These are phyloP conservation scores for Atkinsonella hypoxylon DNA, from an alignment of 2,329 filamentous ascomycete species.

Conservation along the genomic window DNA sequence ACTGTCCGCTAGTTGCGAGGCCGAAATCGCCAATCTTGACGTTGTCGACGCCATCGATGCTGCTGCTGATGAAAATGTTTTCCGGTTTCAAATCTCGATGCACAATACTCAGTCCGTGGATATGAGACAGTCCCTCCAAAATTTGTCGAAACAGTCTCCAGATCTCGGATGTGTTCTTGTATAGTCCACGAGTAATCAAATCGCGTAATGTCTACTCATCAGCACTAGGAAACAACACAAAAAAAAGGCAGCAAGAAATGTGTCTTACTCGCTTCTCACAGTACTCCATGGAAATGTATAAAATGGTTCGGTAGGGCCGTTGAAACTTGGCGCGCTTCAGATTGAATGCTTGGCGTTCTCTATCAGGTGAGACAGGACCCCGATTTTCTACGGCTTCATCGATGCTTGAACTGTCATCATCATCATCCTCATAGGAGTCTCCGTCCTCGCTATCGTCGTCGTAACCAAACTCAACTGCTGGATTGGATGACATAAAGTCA, in stretches of 20 bases:
- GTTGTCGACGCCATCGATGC: constrained; percentile 64
- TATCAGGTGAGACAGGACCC: constrained; percentile 17
- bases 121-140: constrained; percentile 77
- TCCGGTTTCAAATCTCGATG: constrained; percentile 95
- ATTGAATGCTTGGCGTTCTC: constrained; percentile 17
- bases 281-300: constrained; percentile 99
- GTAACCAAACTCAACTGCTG: constrained; percentile 67
- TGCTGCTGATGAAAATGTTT: constrained; percentile 76
- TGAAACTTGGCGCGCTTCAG: constrained; percentile 27
- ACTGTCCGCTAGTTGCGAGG: constrained; percentile 78
- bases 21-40: constrained; percentile 97
- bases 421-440: constrained; percentile 34
- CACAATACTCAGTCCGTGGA: constrained; percentile 83
- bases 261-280: constrained; percentile 72
- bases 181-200: constrained; percentile 65
- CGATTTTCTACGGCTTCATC: constrained; percentile 19
- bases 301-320: constrained; percentile 52
- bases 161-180: constrained; percentile 61
- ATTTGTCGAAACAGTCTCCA: constrained; percentile 91
- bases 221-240: background rate
- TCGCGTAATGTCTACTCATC: constrained; percentile 61
- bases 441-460: constrained; percentile 35
- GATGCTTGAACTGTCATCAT: constrained; percentile 27
- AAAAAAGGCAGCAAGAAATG: background rate
- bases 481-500: constrained; percentile 86